Conservation (phyloP, 2,329 filamentous ascomycete species). For the Talaromyces sp. region DNA sequence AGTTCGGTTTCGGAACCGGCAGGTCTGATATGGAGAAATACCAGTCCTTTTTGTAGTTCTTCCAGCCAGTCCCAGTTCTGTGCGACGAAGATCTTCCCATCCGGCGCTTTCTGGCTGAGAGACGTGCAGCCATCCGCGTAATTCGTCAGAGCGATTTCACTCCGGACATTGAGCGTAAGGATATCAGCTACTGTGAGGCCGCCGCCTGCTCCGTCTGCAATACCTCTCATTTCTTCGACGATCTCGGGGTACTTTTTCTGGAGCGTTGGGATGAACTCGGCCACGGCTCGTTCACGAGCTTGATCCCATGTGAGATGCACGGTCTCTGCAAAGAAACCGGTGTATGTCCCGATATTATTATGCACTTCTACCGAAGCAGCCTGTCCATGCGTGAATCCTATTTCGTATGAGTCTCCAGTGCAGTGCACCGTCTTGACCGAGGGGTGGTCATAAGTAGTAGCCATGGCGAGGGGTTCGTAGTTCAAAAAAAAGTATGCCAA, state of each 20-base stretch:
- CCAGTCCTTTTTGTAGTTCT: not conserved
- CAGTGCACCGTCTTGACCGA: not conserved
- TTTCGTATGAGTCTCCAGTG: not conserved
- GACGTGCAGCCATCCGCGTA: constrained; percentile 3
- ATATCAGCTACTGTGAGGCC: not conserved
- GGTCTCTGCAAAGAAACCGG: constrained; percentile 2
- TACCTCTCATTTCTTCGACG: constrained; percentile 5
- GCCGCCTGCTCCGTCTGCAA: not conserved
- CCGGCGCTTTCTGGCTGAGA: not conserved
- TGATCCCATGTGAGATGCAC: constrained; percentile 2
- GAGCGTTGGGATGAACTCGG: not conserved
- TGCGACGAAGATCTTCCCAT: not conserved
- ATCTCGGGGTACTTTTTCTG: not conserved
- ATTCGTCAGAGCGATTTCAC: constrained; percentile 5
- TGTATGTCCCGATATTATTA: not conserved
- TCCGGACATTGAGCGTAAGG: constrained; percentile 4
- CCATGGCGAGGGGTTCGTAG: too few relatives aligned
- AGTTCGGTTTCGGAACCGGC: too few relatives aligned
- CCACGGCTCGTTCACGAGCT: not conserved
- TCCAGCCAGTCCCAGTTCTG: constrained; percentile 10
- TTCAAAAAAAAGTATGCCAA: too few relatives aligned
- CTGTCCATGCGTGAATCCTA: constrained; percentile 3
- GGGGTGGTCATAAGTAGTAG: too few relatives aligned
- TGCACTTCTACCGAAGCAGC: not conserved
- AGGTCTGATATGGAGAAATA: constrained; percentile 1